A percentile compares a stretch with the other conserved stretches of the same genome.
Conservation (phyloP, 176 grass and related monocot species). For the Pontederia crassipes region DNA sequence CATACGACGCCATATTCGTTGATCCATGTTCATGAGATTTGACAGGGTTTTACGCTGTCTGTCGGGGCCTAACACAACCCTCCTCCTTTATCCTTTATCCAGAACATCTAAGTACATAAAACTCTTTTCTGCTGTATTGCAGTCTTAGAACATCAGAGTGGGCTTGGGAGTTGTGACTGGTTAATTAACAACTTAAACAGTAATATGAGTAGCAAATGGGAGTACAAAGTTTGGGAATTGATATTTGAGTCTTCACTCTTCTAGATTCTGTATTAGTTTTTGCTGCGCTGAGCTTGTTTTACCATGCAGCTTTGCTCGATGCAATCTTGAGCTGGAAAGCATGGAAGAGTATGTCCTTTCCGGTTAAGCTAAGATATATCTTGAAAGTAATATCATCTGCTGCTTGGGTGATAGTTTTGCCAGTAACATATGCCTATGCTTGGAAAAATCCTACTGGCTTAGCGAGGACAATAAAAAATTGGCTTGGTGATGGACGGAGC, state of each 20-base stretch:
- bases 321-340: slow-evolving; percentile 89
- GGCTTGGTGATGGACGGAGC: slow-evolving; percentile 72
- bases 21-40: too few relatives aligned
- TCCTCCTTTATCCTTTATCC: too few relatives aligned
- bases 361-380: slow-evolving; percentile 78
- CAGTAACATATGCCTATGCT: slow-evolving; percentile 83
- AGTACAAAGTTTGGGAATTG: too few relatives aligned
- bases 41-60: too few relatives aligned
- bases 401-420: slow-evolving; percentile 84
- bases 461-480: slow-evolving; percentile 82
- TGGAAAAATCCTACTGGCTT: slow-evolving; percentile 66
- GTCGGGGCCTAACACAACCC: too few relatives aligned
- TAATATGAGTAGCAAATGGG: too few relatives aligned
- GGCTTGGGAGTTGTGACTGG: too few relatives aligned
- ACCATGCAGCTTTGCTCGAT: slow-evolving; percentile 67
- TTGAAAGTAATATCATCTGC: slow-evolving; percentile 71
- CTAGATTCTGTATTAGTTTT: not conserved
- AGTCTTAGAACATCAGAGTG: too few relatives aligned
- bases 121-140: too few relatives aligned
- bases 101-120: too few relatives aligned
- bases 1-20: too few relatives aligned
- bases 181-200: too few relatives aligned
- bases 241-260: not conserved
- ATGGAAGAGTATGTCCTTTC: slow-evolving; percentile 87
- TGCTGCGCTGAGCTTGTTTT: not conserved